Evolutionary conservation across 768 basidiomycete species (phyloP), one percentile per base, ranked within the genome.

Genomic region (Naganishia randhawae): DNA sequence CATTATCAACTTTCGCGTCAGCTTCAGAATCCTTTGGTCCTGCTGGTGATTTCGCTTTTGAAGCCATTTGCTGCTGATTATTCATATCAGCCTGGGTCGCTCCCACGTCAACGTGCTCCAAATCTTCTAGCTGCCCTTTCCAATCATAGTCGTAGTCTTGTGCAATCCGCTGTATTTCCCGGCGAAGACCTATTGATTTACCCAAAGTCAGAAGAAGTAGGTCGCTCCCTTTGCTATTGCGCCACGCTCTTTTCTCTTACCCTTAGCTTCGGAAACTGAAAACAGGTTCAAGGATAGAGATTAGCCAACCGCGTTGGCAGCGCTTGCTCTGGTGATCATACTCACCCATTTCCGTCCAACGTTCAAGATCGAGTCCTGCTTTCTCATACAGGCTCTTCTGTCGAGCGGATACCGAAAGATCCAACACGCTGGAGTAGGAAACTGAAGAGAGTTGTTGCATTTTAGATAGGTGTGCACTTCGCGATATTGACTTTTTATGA

Each of bases 401-500:
- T 0, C 86, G 82, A 8, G 85, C 78, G 3, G 86, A 86, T 25
- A 88, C 83, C 0, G 85, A 86, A 13, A 83, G 81, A 66, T 85
- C 82, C 11, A 88, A 81, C 3, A 88, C 82, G 32, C 86, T 87
- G 9, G 85, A 83, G 73, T 88, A 88, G 0, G 86, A 86, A 0
- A 88, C 86, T 69, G 33, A n/a, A 51, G 10, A 2, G 37, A 14
- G 17, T 33, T 51, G 4, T 14, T 8, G 10, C 16, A 37, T 33
- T 14, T 37, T 7, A 7, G 14, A 7, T 19, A 13, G 37, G 7
- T n/a, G n/a, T 25, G n/a, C 11, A 25, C 14, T 6, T 50, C 51
- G 17, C 25, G 22, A 35, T 2, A 29, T n/a, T 27, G 25, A 11
- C 50, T 35, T 14, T 14, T 41, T 27, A 31, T 31, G 31, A n/a